Conservation (phyloP, 2,329 filamentous ascomycete species). For the Aureobasidium lini region DNA sequence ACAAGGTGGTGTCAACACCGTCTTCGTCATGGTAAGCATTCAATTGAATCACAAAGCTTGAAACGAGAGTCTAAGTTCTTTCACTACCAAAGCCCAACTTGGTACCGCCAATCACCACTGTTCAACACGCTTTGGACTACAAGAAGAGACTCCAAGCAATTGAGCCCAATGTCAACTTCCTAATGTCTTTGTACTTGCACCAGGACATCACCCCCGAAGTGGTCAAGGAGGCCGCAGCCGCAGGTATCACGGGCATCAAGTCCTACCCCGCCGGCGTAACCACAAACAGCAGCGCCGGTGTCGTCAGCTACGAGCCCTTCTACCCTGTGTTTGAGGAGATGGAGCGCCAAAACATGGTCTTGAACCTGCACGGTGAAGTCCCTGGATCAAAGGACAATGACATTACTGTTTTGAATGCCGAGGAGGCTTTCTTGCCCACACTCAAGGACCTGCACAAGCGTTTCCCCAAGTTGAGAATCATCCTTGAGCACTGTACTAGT, state of each 20-base stretch:
- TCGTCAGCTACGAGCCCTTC: constrained; percentile 62
- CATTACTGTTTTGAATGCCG: constrained; percentile 53
- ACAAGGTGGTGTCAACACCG: constrained; percentile 44
- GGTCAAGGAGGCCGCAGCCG: constrained; percentile 64
- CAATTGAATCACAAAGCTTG: not conserved
- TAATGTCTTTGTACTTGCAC: constrained; percentile 47
- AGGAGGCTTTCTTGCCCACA: constrained; percentile 73
- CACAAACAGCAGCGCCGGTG: constrained; percentile 58
- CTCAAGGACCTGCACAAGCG: constrained; percentile 62
- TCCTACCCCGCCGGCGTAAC: constrained; percentile 55
- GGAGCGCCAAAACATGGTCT: constrained; percentile 72
- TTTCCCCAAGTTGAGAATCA: constrained; percentile 63
- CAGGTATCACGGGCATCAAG: constrained; percentile 67
- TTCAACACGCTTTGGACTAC: constrained; percentile 41
- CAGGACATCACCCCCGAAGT: constrained; percentile 41
- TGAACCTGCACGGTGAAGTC: constrained; percentile 92
- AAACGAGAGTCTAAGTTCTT: not conserved
- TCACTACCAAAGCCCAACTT: constrained; percentile 37
- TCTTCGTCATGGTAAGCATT: constrained; percentile 45
- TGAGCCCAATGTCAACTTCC: constrained; percentile 42
- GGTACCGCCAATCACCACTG: constrained; percentile 43
- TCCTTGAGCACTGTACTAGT: constrained; percentile 82
- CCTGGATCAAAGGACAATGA: constrained; percentile 43
- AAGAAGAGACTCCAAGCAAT: constrained; percentile 35
- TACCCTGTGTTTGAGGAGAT: constrained; percentile 81